phyloP scores from a whole-genome alignment of 2,329 filamentous ascomycete genomes.

The Diaporthe humulicola region DNA sequence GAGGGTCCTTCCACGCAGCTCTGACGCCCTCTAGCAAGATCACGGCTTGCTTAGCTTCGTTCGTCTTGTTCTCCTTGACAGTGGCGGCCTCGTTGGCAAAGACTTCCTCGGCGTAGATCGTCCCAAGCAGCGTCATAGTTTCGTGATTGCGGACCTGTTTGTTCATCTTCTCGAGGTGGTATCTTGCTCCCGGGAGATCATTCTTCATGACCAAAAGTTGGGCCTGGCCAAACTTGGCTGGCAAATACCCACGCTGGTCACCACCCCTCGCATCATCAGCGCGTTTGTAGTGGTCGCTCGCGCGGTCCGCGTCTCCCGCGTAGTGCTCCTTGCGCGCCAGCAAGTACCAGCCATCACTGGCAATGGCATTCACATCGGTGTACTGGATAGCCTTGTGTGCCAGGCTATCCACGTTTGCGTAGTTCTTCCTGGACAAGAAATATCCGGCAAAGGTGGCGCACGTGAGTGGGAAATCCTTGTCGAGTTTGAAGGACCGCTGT shows the following conservation, averaged over 20 bases:
- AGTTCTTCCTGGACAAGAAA: constrained; percentile 86
- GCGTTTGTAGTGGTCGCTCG: constrained; percentile 87
- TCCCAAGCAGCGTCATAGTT: constrained; percentile 91
- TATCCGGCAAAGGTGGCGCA: constrained; percentile 92
- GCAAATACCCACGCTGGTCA: constrained; percentile 89
- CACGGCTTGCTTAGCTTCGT: constrained; percentile 89
- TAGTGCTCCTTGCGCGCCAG: constrained; percentile 93
- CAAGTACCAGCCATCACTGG: constrained; percentile 97
- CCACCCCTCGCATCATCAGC: constrained; percentile 94
- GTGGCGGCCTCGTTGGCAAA: constrained; percentile 81
- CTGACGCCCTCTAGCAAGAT: constrained; percentile 85
- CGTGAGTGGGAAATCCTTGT: constrained; percentile 90
- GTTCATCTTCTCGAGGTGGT: constrained; percentile 94
- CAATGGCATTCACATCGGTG: constrained; percentile 95
- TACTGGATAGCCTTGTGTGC: constrained; percentile 94
- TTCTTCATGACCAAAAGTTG: constrained; percentile 88
- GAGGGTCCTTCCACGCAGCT: constrained; percentile 91
- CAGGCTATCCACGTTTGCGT: constrained; percentile 85
- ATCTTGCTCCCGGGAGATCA: constrained; percentile 92
- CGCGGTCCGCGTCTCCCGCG: constrained; percentile 78
- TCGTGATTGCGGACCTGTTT: constrained; percentile 82
- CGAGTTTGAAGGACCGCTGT: constrained; percentile 92
- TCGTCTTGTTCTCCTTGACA: constrained; percentile 87
- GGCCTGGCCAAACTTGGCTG: constrained; percentile 93
- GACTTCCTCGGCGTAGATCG: constrained; percentile 93